Evolutionary conservation across 768 basidiomycete species (phyloP).

Genomic region (Amanita pseudoporphyria): DNA sequence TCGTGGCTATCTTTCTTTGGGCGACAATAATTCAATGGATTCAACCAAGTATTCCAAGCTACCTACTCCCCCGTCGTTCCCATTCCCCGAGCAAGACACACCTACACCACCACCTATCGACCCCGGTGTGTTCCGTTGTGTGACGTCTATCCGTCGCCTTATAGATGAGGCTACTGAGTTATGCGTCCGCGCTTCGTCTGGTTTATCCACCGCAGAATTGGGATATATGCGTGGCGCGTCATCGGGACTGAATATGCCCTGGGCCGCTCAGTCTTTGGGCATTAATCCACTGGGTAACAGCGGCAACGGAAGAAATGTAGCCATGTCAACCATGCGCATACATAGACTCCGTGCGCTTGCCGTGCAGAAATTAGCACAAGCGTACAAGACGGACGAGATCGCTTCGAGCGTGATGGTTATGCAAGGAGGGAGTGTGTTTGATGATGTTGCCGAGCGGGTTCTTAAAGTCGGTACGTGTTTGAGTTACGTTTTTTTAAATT

Average conservation of each 20-base stretch:
- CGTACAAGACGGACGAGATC: slow-evolving; percentile 83
- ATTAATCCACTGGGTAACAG: slow-evolving; percentile 46
- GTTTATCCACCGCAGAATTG: slow-evolving; percentile 66
- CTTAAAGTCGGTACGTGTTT: slow-evolving; percentile 43
- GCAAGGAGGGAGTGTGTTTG: slow-evolving; percentile 89
- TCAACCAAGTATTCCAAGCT: slow-evolving; percentile 29
- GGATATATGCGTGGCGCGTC: slow-evolving; percentile 46
- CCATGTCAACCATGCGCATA: slow-evolving; percentile 80
- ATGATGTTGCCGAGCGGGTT: slow-evolving; percentile 85
- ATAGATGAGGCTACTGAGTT: slow-evolving; percentile 89
- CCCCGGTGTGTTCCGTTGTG: slow-evolving; percentile 76
- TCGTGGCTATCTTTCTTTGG: slow-evolving; percentile 33
- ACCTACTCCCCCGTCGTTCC: slow-evolving; percentile 36
- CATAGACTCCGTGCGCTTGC: slow-evolving; percentile 75
- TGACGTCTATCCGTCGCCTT: slow-evolving; percentile 64
- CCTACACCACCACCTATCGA: slow-evolving; percentile 82
- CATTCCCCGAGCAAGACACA: slow-evolving; percentile 49
- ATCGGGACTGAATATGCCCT: slow-evolving; percentile 35
- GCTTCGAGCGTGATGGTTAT: slow-evolving; percentile 92
- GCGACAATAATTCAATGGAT: slow-evolving; percentile 33
- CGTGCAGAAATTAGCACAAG: slow-evolving; percentile 78
- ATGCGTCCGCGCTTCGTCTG: slow-evolving; percentile 80
- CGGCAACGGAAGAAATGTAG: slow-evolving; percentile 58
- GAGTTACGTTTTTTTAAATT: not conserved
- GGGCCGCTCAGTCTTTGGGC: slow-evolving; percentile 59